These are phyloP conservation scores for Liquidambar formosana DNA, from an alignment of 164 flowering plant genomes.

Conservation along the genomic window DNA sequence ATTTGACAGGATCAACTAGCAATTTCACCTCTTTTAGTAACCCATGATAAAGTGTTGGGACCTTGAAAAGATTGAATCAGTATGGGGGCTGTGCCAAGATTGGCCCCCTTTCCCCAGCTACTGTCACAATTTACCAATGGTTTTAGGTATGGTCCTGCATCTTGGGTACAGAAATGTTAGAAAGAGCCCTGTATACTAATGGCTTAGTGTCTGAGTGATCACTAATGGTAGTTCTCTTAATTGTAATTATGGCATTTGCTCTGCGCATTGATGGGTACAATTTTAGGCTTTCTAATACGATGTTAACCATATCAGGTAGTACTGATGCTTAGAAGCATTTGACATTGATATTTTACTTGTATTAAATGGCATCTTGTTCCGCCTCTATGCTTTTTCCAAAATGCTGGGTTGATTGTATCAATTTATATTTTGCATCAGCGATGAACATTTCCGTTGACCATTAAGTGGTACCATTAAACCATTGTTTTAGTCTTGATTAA, in stretches of 20 bases:
- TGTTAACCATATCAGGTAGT: background rate
- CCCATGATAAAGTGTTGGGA: background rate
- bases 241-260: conserved; percentile 8
- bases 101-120: background rate
- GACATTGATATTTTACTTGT: too few relatives aligned
- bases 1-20: background rate
- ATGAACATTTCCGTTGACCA: too few relatives aligned
- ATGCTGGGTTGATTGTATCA: too few relatives aligned
- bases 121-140: background rate
- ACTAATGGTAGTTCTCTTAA: background rate
- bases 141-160: background rate
- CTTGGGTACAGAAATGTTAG: background rate
- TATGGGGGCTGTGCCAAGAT: background rate
- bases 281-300: background rate
- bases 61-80: background rate
- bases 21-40: background rate
- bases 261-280: background rate
- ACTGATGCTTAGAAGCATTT: too few relatives aligned
- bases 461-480: too few relatives aligned
- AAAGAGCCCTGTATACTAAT: background rate
- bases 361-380: too few relatives aligned
- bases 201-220: background rate
- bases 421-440: too few relatives aligned
- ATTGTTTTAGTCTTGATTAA: too few relatives aligned
- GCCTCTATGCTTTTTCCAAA: too few relatives aligned